phyloP scores from a whole-genome alignment of 345 rosid species.

The Murraya koenigii region DNA sequence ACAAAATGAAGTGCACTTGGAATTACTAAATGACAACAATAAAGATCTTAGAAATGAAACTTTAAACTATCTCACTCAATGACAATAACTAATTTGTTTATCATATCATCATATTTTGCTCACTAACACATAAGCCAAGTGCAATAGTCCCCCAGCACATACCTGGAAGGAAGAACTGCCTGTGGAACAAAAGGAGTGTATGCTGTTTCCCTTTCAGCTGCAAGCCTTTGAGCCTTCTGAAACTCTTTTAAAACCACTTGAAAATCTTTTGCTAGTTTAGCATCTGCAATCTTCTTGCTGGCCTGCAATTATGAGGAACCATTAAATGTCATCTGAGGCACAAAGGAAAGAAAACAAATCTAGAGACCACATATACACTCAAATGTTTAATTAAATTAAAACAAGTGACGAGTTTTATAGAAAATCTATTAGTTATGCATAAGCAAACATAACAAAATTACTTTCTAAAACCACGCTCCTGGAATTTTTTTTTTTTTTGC shows the following conservation, averaged over 20 bases:
- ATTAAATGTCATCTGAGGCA: not conserved
- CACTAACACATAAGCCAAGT: not conserved
- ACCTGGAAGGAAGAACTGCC: slow-evolving; percentile 67
- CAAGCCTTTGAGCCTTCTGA: slow-evolving; percentile 97
- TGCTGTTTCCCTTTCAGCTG: slow-evolving; percentile 94
- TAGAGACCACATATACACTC: not conserved
- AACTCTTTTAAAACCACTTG: slow-evolving; percentile 92
- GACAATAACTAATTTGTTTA: not conserved
- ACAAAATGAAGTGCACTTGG: not conserved
- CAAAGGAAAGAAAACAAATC: not conserved
- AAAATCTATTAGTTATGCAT: not conserved
- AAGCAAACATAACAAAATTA: not conserved
- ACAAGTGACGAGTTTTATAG: not conserved
- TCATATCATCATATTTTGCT: not conserved
- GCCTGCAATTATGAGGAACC: slow-evolving; percentile 39
- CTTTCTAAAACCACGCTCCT: not conserved
- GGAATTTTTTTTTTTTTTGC: too few species aligned
- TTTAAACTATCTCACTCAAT: not conserved
- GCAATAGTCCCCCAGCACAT: slow-evolving; percentile 9
- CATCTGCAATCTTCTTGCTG: slow-evolving; percentile 89
- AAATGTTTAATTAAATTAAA: not conserved
- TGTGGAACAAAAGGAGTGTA: slow-evolving; percentile 79
- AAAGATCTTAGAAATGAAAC: not conserved
- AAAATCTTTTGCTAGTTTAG: slow-evolving; percentile 97
- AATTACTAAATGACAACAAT: not conserved